Conservation (phyloP, 106 monocot species). For the Iris macrosiphon region DNA sequence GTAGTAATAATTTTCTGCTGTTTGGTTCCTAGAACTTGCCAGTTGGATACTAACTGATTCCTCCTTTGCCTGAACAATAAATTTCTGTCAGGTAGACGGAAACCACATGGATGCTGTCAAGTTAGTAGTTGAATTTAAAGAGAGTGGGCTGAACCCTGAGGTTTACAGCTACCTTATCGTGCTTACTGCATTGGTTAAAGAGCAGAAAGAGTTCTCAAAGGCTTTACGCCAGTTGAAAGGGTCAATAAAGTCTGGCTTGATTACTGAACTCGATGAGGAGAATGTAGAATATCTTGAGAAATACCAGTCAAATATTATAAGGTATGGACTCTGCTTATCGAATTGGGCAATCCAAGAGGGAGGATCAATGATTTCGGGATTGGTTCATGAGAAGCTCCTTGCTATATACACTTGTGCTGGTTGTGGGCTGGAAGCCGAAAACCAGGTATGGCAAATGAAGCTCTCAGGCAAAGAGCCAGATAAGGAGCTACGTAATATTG, state of each 20-base stretch:
- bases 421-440: slow-evolving; percentile 67
- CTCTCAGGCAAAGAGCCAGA: slow-evolving; percentile 70
- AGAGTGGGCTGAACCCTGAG: slow-evolving; percentile 62
- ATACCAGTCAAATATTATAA: slow-evolving; percentile 64
- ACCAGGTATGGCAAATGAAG: slow-evolving; percentile 81
- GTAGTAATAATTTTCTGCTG: no score
- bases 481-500: slow-evolving; percentile 58
- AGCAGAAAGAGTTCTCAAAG: slow-evolving; percentile 95
- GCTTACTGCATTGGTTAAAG: slow-evolving; percentile 90
- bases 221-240: slow-evolving; percentile 49
- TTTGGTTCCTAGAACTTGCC: no score
- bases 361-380: slow-evolving; percentile 22
- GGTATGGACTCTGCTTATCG: slow-evolving; percentile 40
- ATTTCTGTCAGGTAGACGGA: slow-evolving; percentile 61
- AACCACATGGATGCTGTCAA: slow-evolving; percentile 66
- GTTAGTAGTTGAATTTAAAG: slow-evolving; percentile 77
- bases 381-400: slow-evolving; percentile 82
- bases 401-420: slow-evolving; percentile 84
- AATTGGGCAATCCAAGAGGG: slow-evolving; percentile 75
- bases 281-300: slow-evolving; percentile 25
- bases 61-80: no score
- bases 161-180: slow-evolving; percentile 83
- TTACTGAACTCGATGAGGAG: slow-evolving; percentile 41
- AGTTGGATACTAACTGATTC: no score
- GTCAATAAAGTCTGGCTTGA: slow-evolving; percentile 32